These are phyloP conservation scores for Aphanocladium album DNA, from an alignment of 2,329 filamentous ascomycete genomes.

Conservation along the genomic window DNA sequence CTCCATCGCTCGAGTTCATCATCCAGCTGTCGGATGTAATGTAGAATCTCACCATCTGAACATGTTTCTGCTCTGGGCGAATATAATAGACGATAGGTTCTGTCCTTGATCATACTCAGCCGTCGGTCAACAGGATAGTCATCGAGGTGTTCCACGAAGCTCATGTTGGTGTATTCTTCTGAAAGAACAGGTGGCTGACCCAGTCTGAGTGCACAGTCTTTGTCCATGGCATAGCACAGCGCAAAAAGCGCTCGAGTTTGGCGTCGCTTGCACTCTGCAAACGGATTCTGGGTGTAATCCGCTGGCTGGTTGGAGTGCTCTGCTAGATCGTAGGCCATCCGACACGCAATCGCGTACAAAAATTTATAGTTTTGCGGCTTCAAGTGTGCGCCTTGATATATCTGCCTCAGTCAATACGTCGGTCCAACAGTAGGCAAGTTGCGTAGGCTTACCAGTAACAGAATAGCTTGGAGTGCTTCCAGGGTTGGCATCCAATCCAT, in stretches of 20 bases:
- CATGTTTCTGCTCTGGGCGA: conserved; percentile 18
- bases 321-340: conserved; percentile 14
- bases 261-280: neutral
- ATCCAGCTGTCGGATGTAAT: conserved; percentile 24
- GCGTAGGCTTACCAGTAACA: conserved; percentile 15
- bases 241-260: conserved; percentile 22
- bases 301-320: neutral
- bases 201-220: conserved; percentile 21
- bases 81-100: conserved; percentile 18
- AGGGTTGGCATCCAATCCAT: neutral
- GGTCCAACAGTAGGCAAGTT: neutral
- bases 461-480: conserved; percentile 13
- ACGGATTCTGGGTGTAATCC: neutral
- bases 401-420: neutral
- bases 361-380: neutral
- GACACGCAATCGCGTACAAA: conserved; percentile 13
- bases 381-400: neutral
- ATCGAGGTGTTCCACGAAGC: conserved; percentile 29
- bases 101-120: conserved; percentile 19
- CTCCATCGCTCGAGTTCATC: conserved; percentile 30
- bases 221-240: conserved; percentile 24
- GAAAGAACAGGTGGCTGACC: conserved; percentile 22
- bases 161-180: conserved; percentile 48
- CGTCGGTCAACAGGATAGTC: conserved; percentile 10
- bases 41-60: conserved; percentile 21